Percentiles rank a stretch among this genome's conserved stretches.
Evolutionary conservation across 2,329 filamentous ascomycete species (phyloP).

Genomic region (Neopestalotiopsis sp.): DNA sequence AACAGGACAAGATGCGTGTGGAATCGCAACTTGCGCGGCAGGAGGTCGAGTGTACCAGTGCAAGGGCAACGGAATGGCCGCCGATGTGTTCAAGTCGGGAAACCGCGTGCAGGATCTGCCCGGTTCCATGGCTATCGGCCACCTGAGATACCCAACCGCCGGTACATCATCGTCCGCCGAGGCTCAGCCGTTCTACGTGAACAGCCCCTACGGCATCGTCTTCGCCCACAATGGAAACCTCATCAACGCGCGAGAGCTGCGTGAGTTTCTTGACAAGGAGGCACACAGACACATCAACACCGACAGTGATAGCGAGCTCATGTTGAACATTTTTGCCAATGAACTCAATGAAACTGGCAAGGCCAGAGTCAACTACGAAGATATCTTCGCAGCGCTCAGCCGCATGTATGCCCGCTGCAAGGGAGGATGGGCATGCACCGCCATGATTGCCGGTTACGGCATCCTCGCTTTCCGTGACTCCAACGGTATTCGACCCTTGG

Average conservation of each 20-base stretch:
- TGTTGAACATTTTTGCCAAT: conserved; percentile 76
- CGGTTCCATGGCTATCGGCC: conserved; percentile 67
- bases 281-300: conserved; percentile 68
- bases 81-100: conserved; percentile 72
- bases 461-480: conserved; percentile 79
- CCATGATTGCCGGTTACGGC: conserved; percentile 84
- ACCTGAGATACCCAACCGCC: conserved; percentile 17
- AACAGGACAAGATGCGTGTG: conserved; percentile 49
- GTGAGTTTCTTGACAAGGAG: conserved; percentile 52
- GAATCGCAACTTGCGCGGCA: conserved; percentile 73
- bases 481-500: conserved; percentile 73
- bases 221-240: conserved; percentile 79
- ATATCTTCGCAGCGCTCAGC: conserved; percentile 76
- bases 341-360: conserved; percentile 85
- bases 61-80: conserved; percentile 79
- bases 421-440: conserved; percentile 82
- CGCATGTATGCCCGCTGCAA: conserved; percentile 38
- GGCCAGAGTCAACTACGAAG: conserved; percentile 79
- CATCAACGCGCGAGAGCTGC: conserved; percentile 74
- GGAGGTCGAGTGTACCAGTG: conserved; percentile 76
- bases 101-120: conserved; percentile 70
- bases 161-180: conserved; percentile 52
- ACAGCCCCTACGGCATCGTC: conserved; percentile 75
- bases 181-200: conserved; percentile 82
- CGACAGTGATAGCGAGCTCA: conserved; percentile 28